Base-by-base conservation (phyloP, 441 rosid genomes). In the Kokia cookei region DNA sequence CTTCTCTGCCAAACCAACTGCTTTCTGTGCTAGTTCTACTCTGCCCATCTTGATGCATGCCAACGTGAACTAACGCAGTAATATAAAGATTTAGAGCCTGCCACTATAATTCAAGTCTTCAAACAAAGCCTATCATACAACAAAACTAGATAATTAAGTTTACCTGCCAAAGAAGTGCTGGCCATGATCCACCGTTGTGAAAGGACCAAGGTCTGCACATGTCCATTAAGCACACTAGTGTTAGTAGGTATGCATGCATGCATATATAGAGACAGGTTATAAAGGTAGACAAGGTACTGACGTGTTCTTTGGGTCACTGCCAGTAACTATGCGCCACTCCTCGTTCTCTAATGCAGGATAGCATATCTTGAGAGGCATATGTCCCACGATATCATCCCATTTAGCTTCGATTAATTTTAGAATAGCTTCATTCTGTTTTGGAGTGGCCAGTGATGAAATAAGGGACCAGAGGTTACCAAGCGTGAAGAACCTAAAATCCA, bases 161-260 rank as follows among this genome's bases (percentile, higher is more conserved):
- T 81, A 92, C 97, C 90, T 94, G 97, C 98, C 98, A 92, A 47
- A 94, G 86, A 76, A 94, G 97, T 5, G 97, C 87, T 26, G 97
- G 98, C 98, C 97, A 92, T 66, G 98, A 90, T 78, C 98, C 97
- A 14, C 97, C 92, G 12, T 94, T 94, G 84, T 94, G 97, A 85
- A 92, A 94, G 7, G 98, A 94, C 97, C 98, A 94, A 60, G 98
- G 91, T 75, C 98, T 94, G 88, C 84, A 89, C 73, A 40, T 7
- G 57, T 70, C 24, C 42, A 43, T 60, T 27, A 72, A 26, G 14
- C 17, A 73, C 43, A 50, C 29, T 43, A 50, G 75, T 35, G 27
- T 55, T 32, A 37, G 17, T 22, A 54, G 48, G 11, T 35, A 9
- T 63, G 10, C 10, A 35, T 9, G 37, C 12, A 58, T 26, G 4